A percentile compares a stretch with the other conserved stretches of the same genome.
These are phyloP conservation scores for Cinnamomum micranthum DNA, from an alignment of 164 flowering plant species.

Conservation along the genomic window DNA sequence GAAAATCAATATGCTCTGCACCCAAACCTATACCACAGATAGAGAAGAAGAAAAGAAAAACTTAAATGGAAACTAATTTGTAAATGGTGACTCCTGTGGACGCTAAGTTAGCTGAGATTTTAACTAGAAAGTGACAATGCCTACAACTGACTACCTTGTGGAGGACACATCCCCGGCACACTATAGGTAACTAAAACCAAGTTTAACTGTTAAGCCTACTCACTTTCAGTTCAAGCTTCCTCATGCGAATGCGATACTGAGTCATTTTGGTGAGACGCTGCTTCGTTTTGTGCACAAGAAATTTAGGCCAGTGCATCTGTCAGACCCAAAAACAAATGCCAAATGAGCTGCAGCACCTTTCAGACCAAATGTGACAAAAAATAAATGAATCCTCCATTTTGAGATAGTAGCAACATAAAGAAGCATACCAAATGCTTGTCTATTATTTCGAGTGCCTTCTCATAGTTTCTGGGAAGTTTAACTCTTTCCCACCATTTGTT, in stretches of 20 bases:
- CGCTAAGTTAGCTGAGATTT: too few relatives aligned
- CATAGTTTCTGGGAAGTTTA: conserved; percentile 77
- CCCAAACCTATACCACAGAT: not conserved
- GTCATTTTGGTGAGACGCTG: conserved; percentile 93
- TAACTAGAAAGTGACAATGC: too few relatives aligned
- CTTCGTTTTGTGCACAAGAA: conserved; percentile 75
- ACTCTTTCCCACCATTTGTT: conserved; percentile 88
- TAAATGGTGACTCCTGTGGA: too few relatives aligned
- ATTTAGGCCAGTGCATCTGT: conserved; percentile 89
- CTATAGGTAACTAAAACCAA: too few relatives aligned
- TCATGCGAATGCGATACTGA: conserved; percentile 89
- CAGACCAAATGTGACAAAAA: too few relatives aligned
- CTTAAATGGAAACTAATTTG: too few relatives aligned
- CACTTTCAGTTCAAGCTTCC: conserved; percentile 89
- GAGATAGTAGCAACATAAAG: not conserved
- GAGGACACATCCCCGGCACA: too few relatives aligned
- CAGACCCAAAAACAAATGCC: conserved; percentile 8
- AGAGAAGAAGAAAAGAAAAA: too few relatives aligned
- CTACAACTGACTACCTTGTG: too few relatives aligned
- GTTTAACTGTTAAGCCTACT: conserved; percentile 28
- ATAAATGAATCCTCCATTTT: too few relatives aligned
- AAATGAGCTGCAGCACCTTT: too few relatives aligned
- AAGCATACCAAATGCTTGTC: conserved; percentile 74
- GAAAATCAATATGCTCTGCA: not conserved
- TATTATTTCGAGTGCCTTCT: conserved; percentile 74